phyloP scores from a whole-genome alignment of 2,329 filamentous ascomycete species.

The Emergomyces orientalis region DNA sequence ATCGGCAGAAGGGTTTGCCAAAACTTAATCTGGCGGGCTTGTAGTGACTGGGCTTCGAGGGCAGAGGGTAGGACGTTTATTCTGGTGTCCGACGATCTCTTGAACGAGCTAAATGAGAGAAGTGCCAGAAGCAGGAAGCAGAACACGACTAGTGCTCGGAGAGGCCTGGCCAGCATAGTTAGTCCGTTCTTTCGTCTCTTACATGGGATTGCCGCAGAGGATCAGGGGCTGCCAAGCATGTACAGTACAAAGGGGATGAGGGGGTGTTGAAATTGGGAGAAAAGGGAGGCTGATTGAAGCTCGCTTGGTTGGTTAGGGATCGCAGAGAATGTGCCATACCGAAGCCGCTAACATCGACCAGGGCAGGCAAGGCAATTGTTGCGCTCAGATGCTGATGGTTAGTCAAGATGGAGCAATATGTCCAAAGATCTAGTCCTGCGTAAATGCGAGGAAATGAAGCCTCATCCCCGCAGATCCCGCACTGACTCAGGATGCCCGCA shows the following conservation, averaged over 20 bases:
- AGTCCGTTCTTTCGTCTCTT: background rate
- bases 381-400: background rate
- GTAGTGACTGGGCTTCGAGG: background rate
- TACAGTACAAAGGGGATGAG: no score
- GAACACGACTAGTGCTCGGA: background rate
- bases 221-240: background rate
- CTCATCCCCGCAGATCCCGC: background rate
- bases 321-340: background rate
- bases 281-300: no score
- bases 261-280: no score
- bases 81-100: background rate
- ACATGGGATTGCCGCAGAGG: background rate
- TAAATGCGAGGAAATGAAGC: background rate
- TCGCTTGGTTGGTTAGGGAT: background rate
- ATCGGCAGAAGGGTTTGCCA: slow-evolving; percentile 27
- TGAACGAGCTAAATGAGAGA: background rate
- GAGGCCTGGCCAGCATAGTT: background rate
- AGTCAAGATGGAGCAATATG: background rate
- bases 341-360: no score
- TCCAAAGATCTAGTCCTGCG: background rate
- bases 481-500: background rate
- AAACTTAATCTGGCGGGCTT: slow-evolving; percentile 22
- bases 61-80: background rate
- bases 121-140: background rate
- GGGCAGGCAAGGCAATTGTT: no score